Evolutionary conservation across 1,284 basidiomycete species (phyloP).

Genomic region (Clitocybe nebularis): DNA sequence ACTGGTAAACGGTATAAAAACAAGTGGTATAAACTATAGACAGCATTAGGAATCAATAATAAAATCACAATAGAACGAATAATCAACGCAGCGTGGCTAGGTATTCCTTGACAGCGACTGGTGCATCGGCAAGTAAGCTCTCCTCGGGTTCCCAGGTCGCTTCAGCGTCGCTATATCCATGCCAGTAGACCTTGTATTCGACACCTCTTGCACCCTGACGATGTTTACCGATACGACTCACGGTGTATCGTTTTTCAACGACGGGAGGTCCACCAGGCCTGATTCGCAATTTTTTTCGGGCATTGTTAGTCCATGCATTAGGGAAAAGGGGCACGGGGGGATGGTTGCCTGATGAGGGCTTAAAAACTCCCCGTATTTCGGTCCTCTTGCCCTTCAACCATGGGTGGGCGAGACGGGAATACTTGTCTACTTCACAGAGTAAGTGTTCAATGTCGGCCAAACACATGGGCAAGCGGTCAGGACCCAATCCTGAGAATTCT

Average conservation of each 20-base stretch:
- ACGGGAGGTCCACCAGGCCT: constrained; percentile 31
- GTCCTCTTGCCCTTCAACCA: constrained; percentile 31
- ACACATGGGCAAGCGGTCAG: constrained; percentile 39
- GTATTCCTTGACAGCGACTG: constrained; percentile 36
- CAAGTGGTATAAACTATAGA: too few species aligned
- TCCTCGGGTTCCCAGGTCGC: constrained; percentile 61
- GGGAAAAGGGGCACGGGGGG: constrained; percentile 36
- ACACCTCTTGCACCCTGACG: constrained; percentile 28
- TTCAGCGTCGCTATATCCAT: constrained; percentile 50
- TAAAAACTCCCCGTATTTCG: constrained; percentile 30
- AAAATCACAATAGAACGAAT: background rate
- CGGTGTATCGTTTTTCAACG: constrained; percentile 37
- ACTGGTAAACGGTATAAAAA: too few species aligned
- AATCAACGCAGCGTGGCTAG: constrained; percentile 11
- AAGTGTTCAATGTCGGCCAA: constrained; percentile 65
- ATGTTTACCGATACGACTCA: constrained; percentile 37
- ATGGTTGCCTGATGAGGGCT: constrained; percentile 18
- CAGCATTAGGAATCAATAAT: background rate
- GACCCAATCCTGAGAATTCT: constrained; percentile 44
- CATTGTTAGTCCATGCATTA: constrained; percentile 45
- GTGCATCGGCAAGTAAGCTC: constrained; percentile 45
- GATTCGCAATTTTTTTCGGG: constrained; percentile 33
- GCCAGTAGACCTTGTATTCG: constrained; percentile 57
- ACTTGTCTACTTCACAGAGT: constrained; percentile 67
- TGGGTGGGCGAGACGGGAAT: constrained; percentile 45